phyloP scores from a whole-genome alignment of 257 asterid genomes.

The Haberlea rhodopensis region DNA sequence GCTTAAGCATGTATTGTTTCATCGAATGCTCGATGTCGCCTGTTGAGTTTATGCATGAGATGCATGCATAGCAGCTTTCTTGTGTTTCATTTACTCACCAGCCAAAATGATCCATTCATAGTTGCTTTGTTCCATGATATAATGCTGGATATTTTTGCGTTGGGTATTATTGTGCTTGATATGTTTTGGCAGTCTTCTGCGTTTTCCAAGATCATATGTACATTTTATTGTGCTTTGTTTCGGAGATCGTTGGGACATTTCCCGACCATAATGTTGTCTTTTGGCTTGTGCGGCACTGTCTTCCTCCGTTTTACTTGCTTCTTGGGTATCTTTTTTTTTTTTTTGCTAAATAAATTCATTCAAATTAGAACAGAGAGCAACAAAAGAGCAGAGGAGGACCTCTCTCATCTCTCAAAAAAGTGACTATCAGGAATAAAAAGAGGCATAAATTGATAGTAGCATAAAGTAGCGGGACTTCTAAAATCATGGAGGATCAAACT shows the following conservation, averaged over 20 bases:
- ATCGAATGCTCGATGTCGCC: not conserved
- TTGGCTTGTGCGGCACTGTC: not conserved
- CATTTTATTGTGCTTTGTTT: not conserved
- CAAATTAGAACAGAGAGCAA: no score
- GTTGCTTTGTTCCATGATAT: not conserved
- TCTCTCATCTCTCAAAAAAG: no score
- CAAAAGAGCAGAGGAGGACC: no score
- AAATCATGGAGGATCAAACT: no score
- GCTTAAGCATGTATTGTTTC: not conserved
- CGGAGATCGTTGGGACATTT: not conserved
- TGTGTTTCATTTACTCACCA: constrained; percentile 7
- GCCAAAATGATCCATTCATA: not conserved
- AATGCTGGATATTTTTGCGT: not conserved
- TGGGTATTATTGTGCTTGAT: not conserved
- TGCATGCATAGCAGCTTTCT: not conserved
- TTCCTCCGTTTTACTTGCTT: not conserved
- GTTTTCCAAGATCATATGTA: no score
- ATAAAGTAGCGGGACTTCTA: no score
- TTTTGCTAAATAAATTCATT: no score
- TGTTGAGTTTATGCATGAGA: constrained; percentile 3
- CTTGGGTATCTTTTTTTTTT: not conserved
- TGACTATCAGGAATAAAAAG: no score
- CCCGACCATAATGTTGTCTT: not conserved
- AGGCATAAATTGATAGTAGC: no score
- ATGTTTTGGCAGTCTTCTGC: not conserved